These are phyloP conservation scores for Combretum micranthum DNA, from an alignment of 345 rosid genomes.

Conservation along the genomic window DNA sequence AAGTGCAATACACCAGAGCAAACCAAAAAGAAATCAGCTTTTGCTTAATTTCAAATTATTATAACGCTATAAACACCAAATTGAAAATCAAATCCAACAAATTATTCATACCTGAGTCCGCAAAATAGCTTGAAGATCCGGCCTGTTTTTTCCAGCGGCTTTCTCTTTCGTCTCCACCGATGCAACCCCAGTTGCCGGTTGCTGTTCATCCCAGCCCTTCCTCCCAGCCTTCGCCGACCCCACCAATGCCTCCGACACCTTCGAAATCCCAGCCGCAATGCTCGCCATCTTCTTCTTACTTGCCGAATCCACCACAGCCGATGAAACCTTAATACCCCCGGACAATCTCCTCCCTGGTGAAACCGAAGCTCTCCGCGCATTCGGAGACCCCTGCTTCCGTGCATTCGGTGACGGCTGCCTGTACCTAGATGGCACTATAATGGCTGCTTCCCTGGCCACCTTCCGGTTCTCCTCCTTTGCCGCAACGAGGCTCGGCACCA, in stretches of 20 bases:
- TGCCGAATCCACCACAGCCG: slow-evolving; percentile 56
- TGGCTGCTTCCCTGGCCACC: slow-evolving; percentile 64
- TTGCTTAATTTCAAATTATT: too few relatives aligned
- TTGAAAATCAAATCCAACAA: too few relatives aligned
- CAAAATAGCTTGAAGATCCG: slow-evolving; percentile 60
- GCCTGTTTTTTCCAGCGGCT: slow-evolving; percentile 37
- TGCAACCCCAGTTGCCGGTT: slow-evolving; percentile 10
- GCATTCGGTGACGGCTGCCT: slow-evolving; percentile 81
- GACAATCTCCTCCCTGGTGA: slow-evolving; percentile 88
- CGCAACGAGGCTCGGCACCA: slow-evolving; percentile 72
- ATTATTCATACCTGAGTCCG: slow-evolving; percentile 63
- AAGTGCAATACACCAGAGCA: too few relatives aligned
- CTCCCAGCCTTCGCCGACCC: slow-evolving; percentile 41
- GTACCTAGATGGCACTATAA: slow-evolving; percentile 88
- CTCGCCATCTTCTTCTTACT: slow-evolving; percentile 76
- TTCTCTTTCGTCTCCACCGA: slow-evolving; percentile 44
- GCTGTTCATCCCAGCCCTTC: slow-evolving; percentile 69
- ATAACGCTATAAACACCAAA: too few relatives aligned
- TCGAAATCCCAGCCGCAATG: slow-evolving; percentile 59
- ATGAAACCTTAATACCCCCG: slow-evolving; percentile 58
- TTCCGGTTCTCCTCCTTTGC: slow-evolving; percentile 79
- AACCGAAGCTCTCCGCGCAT: slow-evolving; percentile 55
- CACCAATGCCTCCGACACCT: slow-evolving; percentile 58
- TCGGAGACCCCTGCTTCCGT: slow-evolving; percentile 71
- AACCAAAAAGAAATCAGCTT: too few relatives aligned